phyloP scores from a whole-genome alignment of 1,284 basidiomycete species.

The Cutaneotrichosporon sp. region DNA sequence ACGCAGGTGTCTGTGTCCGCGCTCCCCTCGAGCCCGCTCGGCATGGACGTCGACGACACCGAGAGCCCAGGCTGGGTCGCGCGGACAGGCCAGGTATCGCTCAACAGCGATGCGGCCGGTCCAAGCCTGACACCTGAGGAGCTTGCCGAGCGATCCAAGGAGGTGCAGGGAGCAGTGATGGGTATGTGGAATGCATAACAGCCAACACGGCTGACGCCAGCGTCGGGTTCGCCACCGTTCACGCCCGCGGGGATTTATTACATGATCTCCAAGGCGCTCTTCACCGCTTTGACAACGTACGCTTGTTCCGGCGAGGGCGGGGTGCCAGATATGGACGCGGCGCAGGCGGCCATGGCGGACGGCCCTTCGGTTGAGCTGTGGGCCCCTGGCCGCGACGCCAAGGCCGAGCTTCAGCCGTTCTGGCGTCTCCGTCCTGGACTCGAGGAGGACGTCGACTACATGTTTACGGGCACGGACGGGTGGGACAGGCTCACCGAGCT shows the following conservation, averaged over 20 bases:
- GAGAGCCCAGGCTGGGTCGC: constrained; percentile 30
- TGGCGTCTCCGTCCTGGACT: constrained; percentile 47
- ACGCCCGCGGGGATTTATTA: constrained; percentile 30
- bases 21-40: constrained; percentile 21
- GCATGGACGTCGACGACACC: constrained; percentile 22
- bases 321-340: constrained; percentile 21
- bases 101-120: constrained; percentile 15
- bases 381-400: constrained; percentile 16
- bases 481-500: constrained; percentile 61
- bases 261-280: constrained; percentile 34
- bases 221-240: constrained; percentile 33
- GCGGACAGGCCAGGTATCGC: constrained; percentile 34
- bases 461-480: constrained; percentile 66
- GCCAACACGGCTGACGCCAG: constrained; percentile 14
- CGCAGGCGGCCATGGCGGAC: constrained; percentile 18
- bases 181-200: constrained; percentile 2
- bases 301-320: constrained; percentile 19
- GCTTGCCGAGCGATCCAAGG: not conserved
- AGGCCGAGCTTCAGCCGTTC: constrained; percentile 9
- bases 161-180: constrained; percentile 11
- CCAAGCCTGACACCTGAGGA: not conserved
- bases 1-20: not conserved
- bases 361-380: constrained; percentile 19
- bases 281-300: constrained; percentile 28
- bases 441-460: constrained; percentile 67